These are phyloP conservation scores for Suillus hirtellus DNA, from an alignment of 768 basidiomycete genomes.

Conservation along the genomic window DNA sequence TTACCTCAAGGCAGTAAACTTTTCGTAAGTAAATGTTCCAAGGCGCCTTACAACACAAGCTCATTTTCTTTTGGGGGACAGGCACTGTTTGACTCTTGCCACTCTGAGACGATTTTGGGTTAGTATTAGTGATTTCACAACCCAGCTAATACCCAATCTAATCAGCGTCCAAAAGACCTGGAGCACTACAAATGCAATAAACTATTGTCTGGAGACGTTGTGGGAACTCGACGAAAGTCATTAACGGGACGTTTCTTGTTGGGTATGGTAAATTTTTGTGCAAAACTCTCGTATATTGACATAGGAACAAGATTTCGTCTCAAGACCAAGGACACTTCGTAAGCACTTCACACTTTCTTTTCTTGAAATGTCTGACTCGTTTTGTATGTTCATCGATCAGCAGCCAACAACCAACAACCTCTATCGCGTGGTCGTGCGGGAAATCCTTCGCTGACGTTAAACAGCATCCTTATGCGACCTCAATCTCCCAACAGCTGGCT, in stretches of 20 bases:
- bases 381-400: background rate
- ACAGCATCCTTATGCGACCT: slow-evolving; percentile 2
- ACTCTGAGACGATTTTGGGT: slow-evolving; percentile 33
- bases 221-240: background rate
- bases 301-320: background rate
- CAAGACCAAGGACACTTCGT: background rate
- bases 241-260: background rate
- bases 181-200: slow-evolving; percentile 30
- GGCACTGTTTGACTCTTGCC: slow-evolving; percentile 33
- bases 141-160: background rate
- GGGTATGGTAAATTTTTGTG: background rate
- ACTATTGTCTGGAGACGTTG: background rate
- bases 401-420: background rate
- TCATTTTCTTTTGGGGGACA: slow-evolving; percentile 11
- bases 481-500: slow-evolving; percentile 9
- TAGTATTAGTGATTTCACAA: background rate
- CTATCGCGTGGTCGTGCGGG: background rate
- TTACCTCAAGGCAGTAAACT: slow-evolving; percentile 29
- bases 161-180: slow-evolving; percentile 21
- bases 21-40: slow-evolving; percentile 23
- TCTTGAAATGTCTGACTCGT: background rate
- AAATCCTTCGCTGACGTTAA: slow-evolving; percentile 1
- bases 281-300: background rate
- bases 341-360: background rate
- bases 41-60: background rate